Percentiles rank a stretch among this genome's conserved stretches.
phyloP scores from a whole-genome alignment of 441 rosid genomes.

The Lepidium campestre region DNA sequence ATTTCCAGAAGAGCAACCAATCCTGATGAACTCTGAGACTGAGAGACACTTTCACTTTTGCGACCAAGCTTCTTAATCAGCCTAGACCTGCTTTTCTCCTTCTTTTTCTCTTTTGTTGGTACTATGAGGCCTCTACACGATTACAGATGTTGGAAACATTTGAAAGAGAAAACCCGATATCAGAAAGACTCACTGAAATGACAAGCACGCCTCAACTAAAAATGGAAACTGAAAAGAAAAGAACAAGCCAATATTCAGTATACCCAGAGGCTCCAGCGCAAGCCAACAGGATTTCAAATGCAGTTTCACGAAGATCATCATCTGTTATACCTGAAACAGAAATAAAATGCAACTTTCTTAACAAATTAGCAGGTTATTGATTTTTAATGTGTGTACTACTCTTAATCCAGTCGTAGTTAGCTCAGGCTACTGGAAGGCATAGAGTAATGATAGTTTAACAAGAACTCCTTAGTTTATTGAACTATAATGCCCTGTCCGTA shows the following conservation, averaged over 20 bases:
- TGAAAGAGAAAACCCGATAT: background rate
- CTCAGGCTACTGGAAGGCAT: background rate
- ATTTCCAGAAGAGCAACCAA: constrained; percentile 81
- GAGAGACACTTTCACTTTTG: constrained; percentile 56
- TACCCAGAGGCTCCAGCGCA: constrained; percentile 99
- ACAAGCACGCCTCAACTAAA: background rate
- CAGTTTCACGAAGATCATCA: constrained; percentile 95
- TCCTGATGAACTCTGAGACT: constrained; percentile 67
- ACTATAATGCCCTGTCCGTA: background rate
- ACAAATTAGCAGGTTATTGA: background rate
- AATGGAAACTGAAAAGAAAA: background rate
- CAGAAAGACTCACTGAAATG: background rate
- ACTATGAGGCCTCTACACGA: constrained; percentile 77
- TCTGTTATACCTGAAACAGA: constrained; percentile 67
- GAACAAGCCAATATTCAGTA: constrained; percentile 9
- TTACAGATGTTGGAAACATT: constrained; percentile 9
- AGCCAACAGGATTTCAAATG: constrained; percentile 88
- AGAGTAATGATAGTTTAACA: background rate
- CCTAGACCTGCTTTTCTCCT: constrained; percentile 68
- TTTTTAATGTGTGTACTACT: background rate
- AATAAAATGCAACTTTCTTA: constrained; percentile 1
- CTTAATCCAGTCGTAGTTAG: background rate
- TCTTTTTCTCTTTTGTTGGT: constrained; percentile 89
- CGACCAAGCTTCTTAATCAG: constrained; percentile 95
- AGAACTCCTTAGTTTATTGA: background rate